Percentiles rank a stretch among this genome's conserved stretches.
Conservation (phyloP, 768 basidiomycete genomes). For the Ephemerocybe angulata region DNA sequence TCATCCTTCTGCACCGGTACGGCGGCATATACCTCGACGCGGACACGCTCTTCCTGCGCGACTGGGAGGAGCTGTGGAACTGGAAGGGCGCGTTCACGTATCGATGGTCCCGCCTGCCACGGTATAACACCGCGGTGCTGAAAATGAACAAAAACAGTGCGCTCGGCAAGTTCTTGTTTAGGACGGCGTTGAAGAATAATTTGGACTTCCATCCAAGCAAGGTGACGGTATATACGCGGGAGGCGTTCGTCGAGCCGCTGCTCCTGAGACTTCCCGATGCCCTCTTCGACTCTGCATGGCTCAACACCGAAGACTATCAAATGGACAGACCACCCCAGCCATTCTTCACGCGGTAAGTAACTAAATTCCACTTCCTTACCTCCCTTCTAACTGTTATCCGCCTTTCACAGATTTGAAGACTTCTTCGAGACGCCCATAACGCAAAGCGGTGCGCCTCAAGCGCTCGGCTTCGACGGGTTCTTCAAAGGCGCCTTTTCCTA, state of each 20-base stretch:
- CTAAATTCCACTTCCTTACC: constrained; percentile 9
- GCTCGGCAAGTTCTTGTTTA: constrained; percentile 88
- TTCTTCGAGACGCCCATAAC: constrained; percentile 81
- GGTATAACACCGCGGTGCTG: constrained; percentile 95
- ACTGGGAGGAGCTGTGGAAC: constrained; percentile 98
- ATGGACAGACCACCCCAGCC: constrained; percentile 92
- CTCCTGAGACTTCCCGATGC: constrained; percentile 91
- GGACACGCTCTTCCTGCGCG: constrained; percentile 91
- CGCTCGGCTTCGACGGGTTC: constrained; percentile 91
- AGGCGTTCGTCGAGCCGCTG: constrained; percentile 80
- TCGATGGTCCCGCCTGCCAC: constrained; percentile 88
- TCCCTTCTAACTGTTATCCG: constrained; percentile 1
- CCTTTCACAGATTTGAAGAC: constrained; percentile 64
- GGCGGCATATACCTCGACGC: constrained; percentile 97
- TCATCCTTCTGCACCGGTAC: constrained; percentile 94
- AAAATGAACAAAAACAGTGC: constrained; percentile 92
- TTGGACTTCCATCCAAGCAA: constrained; percentile 98
- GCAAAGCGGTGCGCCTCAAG: constrained; percentile 77
- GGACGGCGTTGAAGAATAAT: constrained; percentile 89
- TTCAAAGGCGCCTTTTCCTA: constrained; percentile 95
- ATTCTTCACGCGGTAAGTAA: constrained; percentile 76
- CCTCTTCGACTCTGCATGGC: constrained; percentile 94
- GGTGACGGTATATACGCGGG: constrained; percentile 84
- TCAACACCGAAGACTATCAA: constrained; percentile 91
- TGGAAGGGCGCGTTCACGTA: constrained; percentile 97